Percentiles rank a stretch among this genome's conserved stretches.
Conservation (phyloP, 2,329 filamentous ascomycete genomes). For the Corniculantispora saksenae region DNA sequence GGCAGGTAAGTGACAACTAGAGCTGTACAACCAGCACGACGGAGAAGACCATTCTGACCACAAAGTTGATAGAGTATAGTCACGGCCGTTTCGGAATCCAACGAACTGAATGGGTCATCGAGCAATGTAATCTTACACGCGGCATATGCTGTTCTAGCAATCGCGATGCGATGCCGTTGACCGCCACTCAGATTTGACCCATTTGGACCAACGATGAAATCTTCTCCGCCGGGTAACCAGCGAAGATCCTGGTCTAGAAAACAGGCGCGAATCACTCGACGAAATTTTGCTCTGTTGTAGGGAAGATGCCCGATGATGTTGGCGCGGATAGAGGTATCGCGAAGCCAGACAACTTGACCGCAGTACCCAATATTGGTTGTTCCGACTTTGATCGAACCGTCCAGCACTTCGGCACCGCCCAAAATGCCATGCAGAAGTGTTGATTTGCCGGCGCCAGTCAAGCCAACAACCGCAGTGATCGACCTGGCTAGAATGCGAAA, state of each 20-base stretch:
- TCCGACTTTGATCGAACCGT: background rate
- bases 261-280: background rate
- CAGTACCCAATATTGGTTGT: background rate
- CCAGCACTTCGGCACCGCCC: background rate
- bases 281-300: background rate
- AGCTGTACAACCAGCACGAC: background rate
- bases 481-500: background rate
- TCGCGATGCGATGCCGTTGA: background rate
- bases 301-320: background rate
- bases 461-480: background rate
- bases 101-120: conserved; percentile 20
- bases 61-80: background rate
- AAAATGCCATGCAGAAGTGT: background rate
- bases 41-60: background rate
- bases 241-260: background rate
- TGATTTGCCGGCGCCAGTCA: background rate
- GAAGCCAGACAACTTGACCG: background rate
- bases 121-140: conserved; percentile 6
- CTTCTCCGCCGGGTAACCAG: background rate
- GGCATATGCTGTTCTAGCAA: conserved; percentile 17
- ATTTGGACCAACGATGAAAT: background rate
- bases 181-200: background rate
- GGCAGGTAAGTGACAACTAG: background rate
- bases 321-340: background rate
- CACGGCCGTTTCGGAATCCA: conserved; percentile 6